Percentiles rank a stretch among this genome's conserved stretches.
Evolutionary conservation across 768 basidiomycete species (phyloP).

Genomic region (Kwoniella europaea): DNA sequence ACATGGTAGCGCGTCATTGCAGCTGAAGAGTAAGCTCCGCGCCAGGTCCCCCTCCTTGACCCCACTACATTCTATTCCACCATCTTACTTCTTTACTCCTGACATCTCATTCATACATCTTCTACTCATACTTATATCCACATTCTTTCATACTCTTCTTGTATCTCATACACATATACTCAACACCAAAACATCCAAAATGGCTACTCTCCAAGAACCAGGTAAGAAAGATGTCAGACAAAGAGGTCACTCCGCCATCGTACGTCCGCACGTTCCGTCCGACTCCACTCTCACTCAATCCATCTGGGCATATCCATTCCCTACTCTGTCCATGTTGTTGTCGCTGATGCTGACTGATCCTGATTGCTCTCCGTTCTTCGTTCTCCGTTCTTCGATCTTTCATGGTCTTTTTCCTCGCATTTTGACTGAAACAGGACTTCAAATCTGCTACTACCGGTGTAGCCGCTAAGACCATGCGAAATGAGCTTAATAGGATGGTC

Average conservation of each 20-base stretch:
- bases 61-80: conserved; percentile 2
- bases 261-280: conserved; percentile 31
- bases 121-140: neutral
- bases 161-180: neutral
- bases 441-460: conserved; percentile 96
- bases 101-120: conserved; percentile 3
- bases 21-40: neutral
- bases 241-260: conserved; percentile 50
- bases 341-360: too few species aligned
- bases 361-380: neutral
- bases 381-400: neutral
- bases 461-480: conserved; percentile 94
- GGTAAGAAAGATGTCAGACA: conserved; percentile 45
- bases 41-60: conserved; percentile 9
- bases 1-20: conserved; percentile 25
- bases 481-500: conserved; percentile 94
- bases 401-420: neutral
- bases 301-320: too few species aligned
- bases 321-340: too few species aligned
- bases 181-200: conserved; percentile 21
- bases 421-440: conserved; percentile 65
- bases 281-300: neutral
- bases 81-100: neutral
- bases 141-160: conserved; percentile 8
- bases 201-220: conserved; percentile 43